Conservation (phyloP, 2,329 filamentous ascomycete species). For the Scortechinia acanthostroma region DNA sequence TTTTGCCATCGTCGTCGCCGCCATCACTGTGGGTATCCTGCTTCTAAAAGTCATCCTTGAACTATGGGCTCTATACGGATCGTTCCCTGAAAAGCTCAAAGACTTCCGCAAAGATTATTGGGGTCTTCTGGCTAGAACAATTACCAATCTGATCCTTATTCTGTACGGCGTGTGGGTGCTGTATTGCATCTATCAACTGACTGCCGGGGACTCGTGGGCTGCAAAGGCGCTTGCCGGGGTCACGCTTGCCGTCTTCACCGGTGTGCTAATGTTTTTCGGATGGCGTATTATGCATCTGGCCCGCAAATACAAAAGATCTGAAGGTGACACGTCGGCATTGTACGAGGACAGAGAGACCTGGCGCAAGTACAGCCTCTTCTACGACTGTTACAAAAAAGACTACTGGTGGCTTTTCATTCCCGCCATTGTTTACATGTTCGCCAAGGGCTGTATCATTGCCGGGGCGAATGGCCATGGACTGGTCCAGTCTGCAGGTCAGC, state of each 20-base stretch:
- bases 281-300: conserved; percentile 77
- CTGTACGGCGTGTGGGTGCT: conserved; percentile 93
- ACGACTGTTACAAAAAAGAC: conserved; percentile 86
- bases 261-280: conserved; percentile 72
- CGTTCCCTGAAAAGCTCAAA: conserved; percentile 70
- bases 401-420: conserved; percentile 98
- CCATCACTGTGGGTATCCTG: conserved; percentile 78
- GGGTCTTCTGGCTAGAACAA: conserved; percentile 80
- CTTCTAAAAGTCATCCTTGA: conserved; percentile 88
- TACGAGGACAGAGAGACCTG: conserved; percentile 87
- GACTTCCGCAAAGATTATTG: conserved; percentile 95
- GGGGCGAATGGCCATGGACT: conserved; percentile 80
- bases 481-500: conserved; percentile 70
- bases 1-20: conserved; percentile 78
- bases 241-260: conserved; percentile 76
- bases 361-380: conserved; percentile 95
- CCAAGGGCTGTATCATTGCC: conserved; percentile 79
- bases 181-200: conserved; percentile 95
- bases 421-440: conserved; percentile 81
- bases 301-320: conserved; percentile 62
- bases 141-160: conserved; percentile 82
- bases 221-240: conserved; percentile 77
- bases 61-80: conserved; percentile 81
- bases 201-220: conserved; percentile 86
- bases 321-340: conserved; percentile 67